A percentile compares a stretch with the other conserved stretches of the same genome.
These are phyloP conservation scores for Fusarium tjaetaba DNA, from an alignment of 2,329 filamentous ascomycete species.

Conservation along the genomic window DNA sequence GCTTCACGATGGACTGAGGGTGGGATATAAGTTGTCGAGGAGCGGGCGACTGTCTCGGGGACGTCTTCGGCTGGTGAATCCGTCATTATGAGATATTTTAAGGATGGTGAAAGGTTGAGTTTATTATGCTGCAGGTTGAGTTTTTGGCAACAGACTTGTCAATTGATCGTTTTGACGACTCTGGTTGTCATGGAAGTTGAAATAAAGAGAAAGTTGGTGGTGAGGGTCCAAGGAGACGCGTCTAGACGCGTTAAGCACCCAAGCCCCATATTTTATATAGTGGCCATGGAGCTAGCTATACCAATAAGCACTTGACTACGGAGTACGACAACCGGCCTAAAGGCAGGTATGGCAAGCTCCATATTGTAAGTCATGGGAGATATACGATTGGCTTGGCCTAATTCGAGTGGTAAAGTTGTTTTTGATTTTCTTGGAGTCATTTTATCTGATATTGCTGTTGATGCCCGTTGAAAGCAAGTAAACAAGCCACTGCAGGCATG, in stretches of 20 bases:
- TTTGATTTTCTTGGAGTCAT: neutral
- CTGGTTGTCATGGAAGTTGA: neutral
- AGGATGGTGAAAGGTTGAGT: neutral
- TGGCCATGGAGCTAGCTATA: neutral
- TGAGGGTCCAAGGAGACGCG: slow-evolving; percentile 27
- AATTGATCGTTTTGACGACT: neutral
- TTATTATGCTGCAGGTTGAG: neutral
- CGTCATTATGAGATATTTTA: slow-evolving; percentile 47
- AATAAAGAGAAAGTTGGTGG: neutral
- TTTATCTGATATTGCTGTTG: neutral
- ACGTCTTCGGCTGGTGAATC: slow-evolving; percentile 52
- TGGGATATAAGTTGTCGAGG: slow-evolving; percentile 64
- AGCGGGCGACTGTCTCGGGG: slow-evolving; percentile 17
- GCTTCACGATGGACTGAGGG: slow-evolving; percentile 70
- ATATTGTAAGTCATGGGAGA: neutral
- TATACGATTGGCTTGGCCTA: neutral
- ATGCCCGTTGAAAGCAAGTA: neutral
- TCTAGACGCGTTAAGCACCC: slow-evolving; percentile 33
- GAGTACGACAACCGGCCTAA: neutral
- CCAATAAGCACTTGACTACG: neutral
- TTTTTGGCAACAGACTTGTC: neutral
- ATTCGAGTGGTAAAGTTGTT: too few relatives aligned
- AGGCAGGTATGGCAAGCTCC: neutral
- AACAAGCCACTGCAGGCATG: neutral
- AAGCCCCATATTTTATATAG: slow-evolving; percentile 6